Evolutionary conservation across 1,284 basidiomycete species (phyloP).

Genomic region (Moesziomyces parantarcticus): DNA sequence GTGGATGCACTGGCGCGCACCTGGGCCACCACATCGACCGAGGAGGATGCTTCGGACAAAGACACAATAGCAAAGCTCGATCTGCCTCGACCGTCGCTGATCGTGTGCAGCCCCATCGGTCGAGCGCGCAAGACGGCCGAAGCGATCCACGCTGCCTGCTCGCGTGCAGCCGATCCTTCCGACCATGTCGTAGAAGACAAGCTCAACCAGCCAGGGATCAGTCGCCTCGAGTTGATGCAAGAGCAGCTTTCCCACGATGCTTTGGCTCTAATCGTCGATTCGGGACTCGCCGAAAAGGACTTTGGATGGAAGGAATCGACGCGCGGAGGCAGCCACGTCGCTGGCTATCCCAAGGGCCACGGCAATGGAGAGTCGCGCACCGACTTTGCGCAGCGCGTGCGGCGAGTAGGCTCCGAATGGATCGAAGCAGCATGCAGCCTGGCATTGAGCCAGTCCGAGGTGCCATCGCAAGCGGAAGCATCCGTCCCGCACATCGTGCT

Average conservation of each 20-base stretch:
- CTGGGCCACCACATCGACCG: conserved; percentile 14
- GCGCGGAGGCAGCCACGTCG: conserved; percentile 37
- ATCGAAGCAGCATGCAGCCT: conserved; percentile 16
- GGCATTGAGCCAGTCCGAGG: background rate
- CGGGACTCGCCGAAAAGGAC: conserved; percentile 41
- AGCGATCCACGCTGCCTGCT: conserved; percentile 35
- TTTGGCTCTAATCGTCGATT: conserved; percentile 24
- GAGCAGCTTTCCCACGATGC: background rate
- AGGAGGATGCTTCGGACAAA: background rate
- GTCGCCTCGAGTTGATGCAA: background rate
- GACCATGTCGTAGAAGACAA: conserved; percentile 9
- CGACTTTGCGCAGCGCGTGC: conserved; percentile 25
- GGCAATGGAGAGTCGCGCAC: conserved; percentile 31
- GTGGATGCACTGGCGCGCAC: conserved; percentile 44
- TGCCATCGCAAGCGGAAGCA: background rate
- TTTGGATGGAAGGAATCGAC: conserved; percentile 56
- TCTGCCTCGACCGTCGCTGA: conserved; percentile 45
- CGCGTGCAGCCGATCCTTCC: background rate
- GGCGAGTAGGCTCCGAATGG: conserved; percentile 25
- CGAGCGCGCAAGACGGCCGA: conserved; percentile 54
- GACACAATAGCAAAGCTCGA: conserved; percentile 8
- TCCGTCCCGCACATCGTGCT: conserved; percentile 53
- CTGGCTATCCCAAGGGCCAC: conserved; percentile 36
- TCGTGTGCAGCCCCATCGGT: conserved; percentile 56
- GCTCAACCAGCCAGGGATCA: background rate